Conservation (phyloP, 2,329 filamentous ascomycete genomes). For the Pestalotiopsis sp. region DNA sequence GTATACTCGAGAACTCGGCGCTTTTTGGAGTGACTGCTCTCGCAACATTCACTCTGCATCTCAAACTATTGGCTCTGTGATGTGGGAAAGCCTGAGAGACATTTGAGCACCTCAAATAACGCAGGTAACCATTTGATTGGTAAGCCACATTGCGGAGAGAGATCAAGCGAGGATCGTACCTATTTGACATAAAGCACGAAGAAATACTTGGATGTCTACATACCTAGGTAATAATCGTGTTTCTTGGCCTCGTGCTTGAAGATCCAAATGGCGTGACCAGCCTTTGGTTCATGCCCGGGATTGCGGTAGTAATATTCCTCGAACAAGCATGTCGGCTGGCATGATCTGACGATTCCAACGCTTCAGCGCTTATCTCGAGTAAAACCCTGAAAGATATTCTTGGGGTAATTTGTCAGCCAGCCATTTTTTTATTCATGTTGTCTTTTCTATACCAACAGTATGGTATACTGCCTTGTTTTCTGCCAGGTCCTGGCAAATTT, state of each 20-base stretch:
- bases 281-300: background rate
- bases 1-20: no score
- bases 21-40: no score
- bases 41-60: no score
- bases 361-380: no score
- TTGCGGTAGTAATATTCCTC: background rate
- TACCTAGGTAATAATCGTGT: background rate
- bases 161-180: no score
- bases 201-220: background rate
- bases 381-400: background rate
- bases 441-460: background rate
- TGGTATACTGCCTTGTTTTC: background rate
- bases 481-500: background rate
- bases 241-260: background rate
- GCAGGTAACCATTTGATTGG: no score
- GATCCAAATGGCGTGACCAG: background rate
- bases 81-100: no score
- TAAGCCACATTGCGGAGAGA: no score
- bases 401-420: background rate
- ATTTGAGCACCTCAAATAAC: no score
- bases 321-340: background rate
- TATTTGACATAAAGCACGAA: background rate
- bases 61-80: no score
- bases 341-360: background rate
- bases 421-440: background rate